These are phyloP conservation scores for Diaporthe sp. DNA, from an alignment of 2,329 filamentous ascomycete genomes.

Conservation along the genomic window DNA sequence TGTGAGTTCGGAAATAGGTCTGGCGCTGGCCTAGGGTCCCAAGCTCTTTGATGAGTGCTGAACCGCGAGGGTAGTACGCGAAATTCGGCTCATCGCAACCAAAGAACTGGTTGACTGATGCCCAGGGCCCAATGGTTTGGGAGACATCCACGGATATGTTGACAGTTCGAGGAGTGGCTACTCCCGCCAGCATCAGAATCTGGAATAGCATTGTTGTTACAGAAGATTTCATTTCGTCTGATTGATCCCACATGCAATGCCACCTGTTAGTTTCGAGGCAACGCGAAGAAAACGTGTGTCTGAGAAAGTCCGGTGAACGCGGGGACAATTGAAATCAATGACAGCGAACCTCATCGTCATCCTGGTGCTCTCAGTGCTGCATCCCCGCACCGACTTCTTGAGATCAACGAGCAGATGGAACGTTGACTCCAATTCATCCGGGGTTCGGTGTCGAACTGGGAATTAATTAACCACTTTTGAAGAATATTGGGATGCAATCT, in stretches of 20 bases:
- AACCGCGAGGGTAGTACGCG: conserved; percentile 12
- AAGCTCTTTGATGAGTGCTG: conserved; percentile 19
- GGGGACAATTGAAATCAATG: neutral
- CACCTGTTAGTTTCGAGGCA: neutral
- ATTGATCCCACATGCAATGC: neutral
- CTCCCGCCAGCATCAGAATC: neutral
- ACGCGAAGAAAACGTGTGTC: neutral
- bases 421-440: neutral
- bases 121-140: neutral
- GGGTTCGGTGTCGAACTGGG: neutral
- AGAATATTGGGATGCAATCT: too few species aligned
- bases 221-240: neutral
- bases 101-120: conserved; percentile 18
- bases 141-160: conserved; percentile 17
- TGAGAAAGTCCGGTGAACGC: neutral
- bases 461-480: neutral
- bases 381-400: neutral
- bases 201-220: neutral
- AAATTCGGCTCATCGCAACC: conserved; percentile 28
- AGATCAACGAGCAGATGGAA: conserved; percentile 6
- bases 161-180: neutral
- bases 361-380: neutral
- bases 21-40: conserved; percentile 7
- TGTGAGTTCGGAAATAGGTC: conserved; percentile 25
- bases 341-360: neutral